A percentile compares a stretch with the other conserved stretches of the same genome.
Conservation (phyloP, 2,329 filamentous ascomycete genomes). For the Coleophoma crateriformis region DNA sequence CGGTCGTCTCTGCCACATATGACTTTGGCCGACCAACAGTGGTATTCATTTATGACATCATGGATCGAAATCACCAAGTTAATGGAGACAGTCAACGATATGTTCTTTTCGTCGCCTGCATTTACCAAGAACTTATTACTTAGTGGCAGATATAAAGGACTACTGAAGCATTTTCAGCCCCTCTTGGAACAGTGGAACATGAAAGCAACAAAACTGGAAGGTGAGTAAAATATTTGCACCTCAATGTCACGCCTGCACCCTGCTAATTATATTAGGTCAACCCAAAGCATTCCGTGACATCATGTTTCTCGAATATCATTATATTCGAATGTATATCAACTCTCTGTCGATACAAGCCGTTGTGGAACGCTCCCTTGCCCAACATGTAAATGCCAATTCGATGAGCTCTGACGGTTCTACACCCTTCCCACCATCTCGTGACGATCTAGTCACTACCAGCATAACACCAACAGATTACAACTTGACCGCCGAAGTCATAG, state of each 20-base stretch:
- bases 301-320: slow-evolving; percentile 46
- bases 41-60: slow-evolving; percentile 44
- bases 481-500: slow-evolving; percentile 50
- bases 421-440: not conserved
- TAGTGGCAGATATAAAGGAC: slow-evolving; percentile 43
- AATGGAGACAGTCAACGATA: slow-evolving; percentile 45
- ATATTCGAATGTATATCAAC: slow-evolving; percentile 36
- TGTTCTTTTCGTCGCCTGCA: slow-evolving; percentile 40
- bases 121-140: slow-evolving; percentile 33
- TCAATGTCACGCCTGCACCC: too few relatives aligned
- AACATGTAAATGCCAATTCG: slow-evolving; percentile 11
- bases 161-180: slow-evolving; percentile 39
- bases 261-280: not conserved
- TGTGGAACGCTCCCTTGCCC: slow-evolving; percentile 43
- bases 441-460: slow-evolving; percentile 26
- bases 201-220: slow-evolving; percentile 21
- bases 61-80: slow-evolving; percentile 43
- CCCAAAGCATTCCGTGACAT: not conserved
- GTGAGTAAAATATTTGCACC: too few relatives aligned
- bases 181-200: slow-evolving; percentile 32
- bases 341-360: slow-evolving; percentile 50
- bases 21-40: slow-evolving; percentile 33
- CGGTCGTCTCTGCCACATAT: slow-evolving; percentile 23
- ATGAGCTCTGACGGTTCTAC: too few relatives aligned
- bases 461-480: slow-evolving; percentile 45